A percentile compares a stretch with the other conserved stretches of the same genome.
These are phyloP conservation scores for Trichothecium sympodiale DNA, from an alignment of 2,329 filamentous ascomycete species.

Conservation along the genomic window DNA sequence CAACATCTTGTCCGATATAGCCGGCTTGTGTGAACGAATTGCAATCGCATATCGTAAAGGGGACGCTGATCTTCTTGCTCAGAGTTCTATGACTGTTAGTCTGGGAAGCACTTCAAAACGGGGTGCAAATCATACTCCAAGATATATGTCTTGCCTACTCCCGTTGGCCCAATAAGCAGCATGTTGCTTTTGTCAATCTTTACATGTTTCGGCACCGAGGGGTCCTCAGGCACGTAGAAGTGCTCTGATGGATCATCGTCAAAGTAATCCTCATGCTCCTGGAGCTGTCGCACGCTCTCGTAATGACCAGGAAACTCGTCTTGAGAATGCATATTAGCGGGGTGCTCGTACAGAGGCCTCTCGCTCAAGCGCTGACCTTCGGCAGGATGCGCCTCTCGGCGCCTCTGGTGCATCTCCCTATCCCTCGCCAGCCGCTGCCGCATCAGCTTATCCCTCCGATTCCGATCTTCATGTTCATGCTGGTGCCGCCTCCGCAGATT, in stretches of 20 bases:
- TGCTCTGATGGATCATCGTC: slow-evolving; percentile 25
- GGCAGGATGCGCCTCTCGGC: slow-evolving; percentile 56
- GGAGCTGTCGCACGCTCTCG: slow-evolving; percentile 32
- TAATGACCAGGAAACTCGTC: slow-evolving; percentile 45
- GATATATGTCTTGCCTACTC: slow-evolving; percentile 94
- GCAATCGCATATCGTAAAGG: slow-evolving; percentile 91
- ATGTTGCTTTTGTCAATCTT: slow-evolving; percentile 95
- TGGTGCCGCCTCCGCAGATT: slow-evolving; percentile 68
- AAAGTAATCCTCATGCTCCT: slow-evolving; percentile 18
- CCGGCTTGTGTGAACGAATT: slow-evolving; percentile 93
- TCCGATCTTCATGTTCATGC: slow-evolving; percentile 57
- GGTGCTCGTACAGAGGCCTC: slow-evolving; percentile 13
- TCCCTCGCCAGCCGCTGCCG: slow-evolving; percentile 63
- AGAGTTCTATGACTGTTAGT: slow-evolving; percentile 54
- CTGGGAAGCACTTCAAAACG: not conserved
- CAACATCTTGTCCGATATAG: slow-evolving; percentile 97
- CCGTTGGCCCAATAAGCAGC: slow-evolving; percentile 79
- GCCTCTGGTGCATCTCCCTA: slow-evolving; percentile 41
- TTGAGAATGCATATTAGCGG: slow-evolving; percentile 26
- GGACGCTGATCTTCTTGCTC: slow-evolving; percentile 85
- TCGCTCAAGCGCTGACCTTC: slow-evolving; percentile 50
- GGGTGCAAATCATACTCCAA: slow-evolving; percentile 42
- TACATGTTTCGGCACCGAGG: slow-evolving; percentile 34
- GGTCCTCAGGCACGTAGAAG: slow-evolving; percentile 39
- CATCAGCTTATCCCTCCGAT: slow-evolving; percentile 50